Base-by-base conservation (phyloP, 208 protist species). In the Angomonas deanei region DNA sequence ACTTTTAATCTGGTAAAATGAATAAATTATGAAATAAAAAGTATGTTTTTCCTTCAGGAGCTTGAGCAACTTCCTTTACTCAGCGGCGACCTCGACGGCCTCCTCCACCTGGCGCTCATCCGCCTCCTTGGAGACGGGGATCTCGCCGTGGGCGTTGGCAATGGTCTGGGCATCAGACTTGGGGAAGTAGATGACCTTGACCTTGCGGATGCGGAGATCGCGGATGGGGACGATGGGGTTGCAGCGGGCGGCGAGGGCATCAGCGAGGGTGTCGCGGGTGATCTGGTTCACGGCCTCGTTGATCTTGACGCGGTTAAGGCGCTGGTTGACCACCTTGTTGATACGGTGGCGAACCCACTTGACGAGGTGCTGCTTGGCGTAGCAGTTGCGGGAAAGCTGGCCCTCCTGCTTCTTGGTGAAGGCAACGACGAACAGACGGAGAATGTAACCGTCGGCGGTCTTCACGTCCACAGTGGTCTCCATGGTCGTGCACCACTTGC, bases 401-500 rank as follows among this genome's bases (percentile, higher is more conserved):
- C 88, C 77, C 34, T 61, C 23, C 62, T 94, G 75, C 78, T 90
- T 91, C 72, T 97, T 97, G 70, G 98, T 99, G 95, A 99, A 99
- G 61, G 80, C 97, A 61, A 99, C 97, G 80, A 88, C 80, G 83
- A 99, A 99, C 55, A 99, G 56, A 68, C 98, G 93, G 28, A 99
- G 55, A 56, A 78, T 67, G 78, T 98, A 99, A 54, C 97, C 97
- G 79, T 99, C 98, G 17, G 88, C 93, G 31, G 98, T 99, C 82
- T 96, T 98, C 64, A 98, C 94, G 61, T 98, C 91, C 31, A 97
- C 85, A 42, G 78, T 73, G 52, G 86, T 77, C 86, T 99, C 98
- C 67, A 99, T 99, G 23, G 98, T 90, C 24, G 97, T 97, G 68
- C 97, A 96, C 98, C 98, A 99, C 94, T 99, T 99, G 66, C 93